phyloP scores from a whole-genome alignment of 108 stramenopile species.

The Epithemia pelagica region DNA sequence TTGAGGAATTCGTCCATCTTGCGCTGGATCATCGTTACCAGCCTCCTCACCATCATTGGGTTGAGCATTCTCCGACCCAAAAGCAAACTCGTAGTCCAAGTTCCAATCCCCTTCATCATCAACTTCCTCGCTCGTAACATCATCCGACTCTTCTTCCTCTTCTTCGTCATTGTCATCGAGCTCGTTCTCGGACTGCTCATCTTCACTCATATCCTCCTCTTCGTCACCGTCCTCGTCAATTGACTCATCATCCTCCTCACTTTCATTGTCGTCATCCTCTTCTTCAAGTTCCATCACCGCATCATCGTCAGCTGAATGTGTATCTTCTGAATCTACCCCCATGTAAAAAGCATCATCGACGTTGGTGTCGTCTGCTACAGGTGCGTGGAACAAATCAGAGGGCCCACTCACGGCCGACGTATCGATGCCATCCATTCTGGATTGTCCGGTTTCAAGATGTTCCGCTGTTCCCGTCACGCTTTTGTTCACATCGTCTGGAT shows the following conservation, averaged over 20 bases:
- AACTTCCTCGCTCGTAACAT: slow-evolving; percentile 20
- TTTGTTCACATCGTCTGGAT: neutral
- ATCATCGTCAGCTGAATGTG: slow-evolving; percentile 5
- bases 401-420: no score
- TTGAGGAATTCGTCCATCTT: neutral
- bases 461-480: neutral
- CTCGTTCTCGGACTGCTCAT: slow-evolving; percentile 10
- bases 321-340: slow-evolving; percentile 13
- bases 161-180: slow-evolving; percentile 36
- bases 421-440: no score
- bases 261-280: slow-evolving; percentile 22
- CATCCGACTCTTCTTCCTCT: slow-evolving; percentile 34
- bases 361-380: slow-evolving; percentile 41
- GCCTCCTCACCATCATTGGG: slow-evolving; percentile 15
- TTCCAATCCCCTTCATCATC: slow-evolving; percentile 27
- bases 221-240: slow-evolving; percentile 18
- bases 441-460: neutral
- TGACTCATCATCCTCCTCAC: slow-evolving; percentile 25
- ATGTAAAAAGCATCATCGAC: slow-evolving; percentile 44
- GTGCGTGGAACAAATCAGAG: slow-evolving; percentile 4
- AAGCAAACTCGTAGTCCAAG: slow-evolving; percentile 7
- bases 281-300: slow-evolving; percentile 20
- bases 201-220: slow-evolving; percentile 3
- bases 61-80: slow-evolving; percentile 7
- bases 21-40: slow-evolving; percentile 16